Evolutionary conservation across 2,329 filamentous ascomycete species (phyloP), one percentile per base, ranked within the genome.

Genomic region (Fusarium pseudograminearum): DNA sequence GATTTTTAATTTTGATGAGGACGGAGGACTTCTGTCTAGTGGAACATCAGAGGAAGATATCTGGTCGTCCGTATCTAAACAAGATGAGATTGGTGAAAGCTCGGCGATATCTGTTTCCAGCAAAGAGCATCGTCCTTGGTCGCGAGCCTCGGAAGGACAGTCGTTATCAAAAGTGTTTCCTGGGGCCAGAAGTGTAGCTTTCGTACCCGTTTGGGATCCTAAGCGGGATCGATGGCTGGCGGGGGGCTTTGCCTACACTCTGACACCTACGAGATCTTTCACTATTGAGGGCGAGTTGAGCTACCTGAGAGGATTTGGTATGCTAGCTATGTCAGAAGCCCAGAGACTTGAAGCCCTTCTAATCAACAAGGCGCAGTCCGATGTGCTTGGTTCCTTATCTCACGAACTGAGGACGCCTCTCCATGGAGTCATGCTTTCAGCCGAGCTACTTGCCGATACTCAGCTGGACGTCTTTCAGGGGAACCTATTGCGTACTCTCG

Each of bases 381-480:
- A 89, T 57, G 85, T 89, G 47, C 83, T 90, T 22, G 85, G 86
- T 2, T 89, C 85, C 4, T 84, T 90, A 15, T 88, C 85, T 9
- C 88, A 90, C 71, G 88, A 90, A 72, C 77, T 90, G 24, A 82
- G 88, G 7, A 88, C 85, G 5, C 88, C 88, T 0, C 77, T 90
- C 2, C 88, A 90, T 63, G 88, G 88, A 4, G 83, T 90, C 42
- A 78, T 90, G 0, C 84, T 86, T 1, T 86, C 80, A 61, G 80
- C 82, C 1, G 86, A 88, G 69, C 76, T 88, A n/a, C 71, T 89
- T 2, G 80, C 82, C 12, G 85, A 88, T n/a, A 86, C 85, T 0
- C 65, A 77, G 0, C 76, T 88, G 42, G 80, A 80, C 51, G 79
- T 80, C 6, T 80, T 82, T 15, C 86, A 87, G 65, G 78, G 80